Conservation (phyloP, 768 basidiomycete genomes). For the Obba rivulosa region DNA sequence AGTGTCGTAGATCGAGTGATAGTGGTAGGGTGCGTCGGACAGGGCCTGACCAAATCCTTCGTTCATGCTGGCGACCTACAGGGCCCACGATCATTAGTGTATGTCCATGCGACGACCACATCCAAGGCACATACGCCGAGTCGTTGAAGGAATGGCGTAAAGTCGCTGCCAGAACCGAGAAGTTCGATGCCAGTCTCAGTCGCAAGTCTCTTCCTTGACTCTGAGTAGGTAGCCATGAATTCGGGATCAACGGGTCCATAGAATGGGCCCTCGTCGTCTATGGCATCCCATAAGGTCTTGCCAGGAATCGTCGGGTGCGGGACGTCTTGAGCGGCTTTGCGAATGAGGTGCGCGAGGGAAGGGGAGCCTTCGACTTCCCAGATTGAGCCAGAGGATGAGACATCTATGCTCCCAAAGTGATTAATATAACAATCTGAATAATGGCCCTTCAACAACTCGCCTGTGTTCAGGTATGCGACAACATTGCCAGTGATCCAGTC, state of each 20-base stretch:
- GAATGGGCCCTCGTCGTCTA: constrained; percentile 50
- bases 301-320: constrained; percentile 63
- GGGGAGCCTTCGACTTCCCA: constrained; percentile 60
- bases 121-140: constrained; percentile 45
- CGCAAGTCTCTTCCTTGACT: constrained; percentile 22
- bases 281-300: constrained; percentile 77
- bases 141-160: constrained; percentile 84
- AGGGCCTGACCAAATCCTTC: constrained; percentile 30
- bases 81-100: constrained; percentile 25
- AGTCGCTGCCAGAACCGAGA: constrained; percentile 86
- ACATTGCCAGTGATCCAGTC: constrained; percentile 75
- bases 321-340: constrained; percentile 59
- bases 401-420: constrained; percentile 2
- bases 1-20: constrained; percentile 56
- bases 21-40: constrained; percentile 51
- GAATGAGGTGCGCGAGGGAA: constrained; percentile 75
- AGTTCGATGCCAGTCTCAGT: constrained; percentile 40
- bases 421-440: not conserved
- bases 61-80: constrained; percentile 30
- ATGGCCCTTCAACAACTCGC: constrained; percentile 19
- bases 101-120: constrained; percentile 11
- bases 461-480: constrained; percentile 83
- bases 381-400: constrained; percentile 23
- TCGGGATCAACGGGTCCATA: constrained; percentile 37
- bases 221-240: constrained; percentile 35